A percentile compares a stretch with the other conserved stretches of the same genome.
These are phyloP conservation scores for Fusarium redolens DNA, from an alignment of 2,329 filamentous ascomycete genomes.

Conservation along the genomic window DNA sequence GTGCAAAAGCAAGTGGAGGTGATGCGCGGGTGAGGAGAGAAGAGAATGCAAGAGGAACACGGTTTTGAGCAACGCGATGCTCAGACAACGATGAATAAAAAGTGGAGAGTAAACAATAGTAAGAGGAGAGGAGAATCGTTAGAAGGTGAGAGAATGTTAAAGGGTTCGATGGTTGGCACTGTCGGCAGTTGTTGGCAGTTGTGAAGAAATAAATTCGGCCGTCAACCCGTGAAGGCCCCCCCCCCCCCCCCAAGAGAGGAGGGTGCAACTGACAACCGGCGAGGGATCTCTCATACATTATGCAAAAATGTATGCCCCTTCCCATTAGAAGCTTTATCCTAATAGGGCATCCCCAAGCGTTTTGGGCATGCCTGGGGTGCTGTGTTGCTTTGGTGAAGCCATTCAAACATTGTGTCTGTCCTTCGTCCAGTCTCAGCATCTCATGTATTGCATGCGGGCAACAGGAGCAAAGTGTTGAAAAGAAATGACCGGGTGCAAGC, in stretches of 20 bases:
- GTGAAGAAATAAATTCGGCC: background rate
- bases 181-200: background rate
- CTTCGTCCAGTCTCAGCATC: background rate
- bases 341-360: background rate
- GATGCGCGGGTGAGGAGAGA: background rate
- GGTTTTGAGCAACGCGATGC: background rate
- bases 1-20: background rate
- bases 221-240: background rate
- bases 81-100: background rate
- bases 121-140: background rate
- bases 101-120: background rate
- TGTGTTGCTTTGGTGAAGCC: background rate
- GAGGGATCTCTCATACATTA: background rate
- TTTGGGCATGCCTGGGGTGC: background rate
- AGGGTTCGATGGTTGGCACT: background rate
- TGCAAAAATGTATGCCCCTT: background rate
- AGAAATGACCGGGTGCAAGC: background rate
- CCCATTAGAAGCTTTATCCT: background rate
- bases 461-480: background rate
- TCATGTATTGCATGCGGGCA: background rate
- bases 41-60: background rate
- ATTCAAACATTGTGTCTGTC: background rate
- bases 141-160: background rate
- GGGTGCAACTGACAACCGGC: background rate
- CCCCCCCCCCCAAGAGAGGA: background rate